Conservation (phyloP, 2,329 filamentous ascomycete species). For the Phialophora chinensis region DNA sequence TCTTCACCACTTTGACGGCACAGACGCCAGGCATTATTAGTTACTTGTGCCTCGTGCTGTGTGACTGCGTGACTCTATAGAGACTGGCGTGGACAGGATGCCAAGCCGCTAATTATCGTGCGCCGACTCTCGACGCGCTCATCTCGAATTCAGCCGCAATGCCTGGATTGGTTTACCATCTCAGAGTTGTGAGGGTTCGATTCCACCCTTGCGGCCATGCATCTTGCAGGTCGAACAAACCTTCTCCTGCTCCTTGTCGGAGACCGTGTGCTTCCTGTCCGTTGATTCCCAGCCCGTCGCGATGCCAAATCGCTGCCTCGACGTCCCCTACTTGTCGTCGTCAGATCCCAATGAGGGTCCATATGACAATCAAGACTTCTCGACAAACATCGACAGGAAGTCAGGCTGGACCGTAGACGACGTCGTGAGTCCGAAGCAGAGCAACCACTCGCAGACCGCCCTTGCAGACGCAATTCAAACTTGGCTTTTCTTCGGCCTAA, state of each 20-base stretch:
- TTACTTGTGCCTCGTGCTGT: too few relatives aligned
- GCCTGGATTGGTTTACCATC: not conserved
- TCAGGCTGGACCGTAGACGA: constrained; percentile 4
- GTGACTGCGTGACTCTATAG: not conserved
- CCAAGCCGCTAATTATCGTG: not conserved
- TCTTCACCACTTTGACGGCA: not conserved
- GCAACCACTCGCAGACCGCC: not conserved
- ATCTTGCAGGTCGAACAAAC: not conserved
- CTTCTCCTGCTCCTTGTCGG: too few relatives aligned
- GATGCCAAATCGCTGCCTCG: constrained; percentile 11
- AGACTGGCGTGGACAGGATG: not conserved
- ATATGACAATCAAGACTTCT: constrained; percentile 1
- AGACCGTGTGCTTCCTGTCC: not conserved
- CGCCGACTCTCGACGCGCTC: not conserved
- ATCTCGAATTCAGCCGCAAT: not conserved
- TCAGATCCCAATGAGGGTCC: not conserved
- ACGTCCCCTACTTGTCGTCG: constrained; percentile 6
- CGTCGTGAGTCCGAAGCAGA: not conserved
- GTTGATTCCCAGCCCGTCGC: not conserved
- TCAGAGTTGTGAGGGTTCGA: not conserved
- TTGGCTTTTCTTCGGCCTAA: constrained; percentile 11
- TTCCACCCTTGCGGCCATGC: not conserved
- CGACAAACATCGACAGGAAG: constrained; percentile 5
- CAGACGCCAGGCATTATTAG: not conserved
- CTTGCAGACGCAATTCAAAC: constrained; percentile 7